A percentile compares a stretch with the other conserved stretches of the same genome.
These are phyloP conservation scores for Marchantia paleacea DNA, from an alignment of 225 moss, liverwort and hornwort genomes.

Conservation along the genomic window DNA sequence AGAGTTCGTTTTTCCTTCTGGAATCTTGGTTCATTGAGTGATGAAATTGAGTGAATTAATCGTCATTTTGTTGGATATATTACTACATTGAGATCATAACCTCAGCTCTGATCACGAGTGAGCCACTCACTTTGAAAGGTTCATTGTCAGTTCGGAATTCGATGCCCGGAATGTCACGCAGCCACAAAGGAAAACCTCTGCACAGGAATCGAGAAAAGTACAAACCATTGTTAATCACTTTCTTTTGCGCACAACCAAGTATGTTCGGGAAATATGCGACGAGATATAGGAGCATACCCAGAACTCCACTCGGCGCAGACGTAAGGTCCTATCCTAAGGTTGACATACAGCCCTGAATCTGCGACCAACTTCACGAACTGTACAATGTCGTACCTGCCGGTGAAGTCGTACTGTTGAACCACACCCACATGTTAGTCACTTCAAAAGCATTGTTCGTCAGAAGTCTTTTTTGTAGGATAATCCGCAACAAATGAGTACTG, in stretches of 20 bases:
- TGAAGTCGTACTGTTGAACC: conserved; percentile 58
- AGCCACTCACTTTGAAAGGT: conserved; percentile 59
- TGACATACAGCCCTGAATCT: conserved; percentile 65
- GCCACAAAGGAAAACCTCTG: conserved; percentile 59
- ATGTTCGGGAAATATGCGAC: background rate
- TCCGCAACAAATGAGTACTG: no score
- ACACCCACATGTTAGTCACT: background rate
- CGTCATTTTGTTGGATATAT: background rate
- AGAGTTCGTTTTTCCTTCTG: background rate
- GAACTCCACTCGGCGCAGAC: conserved; percentile 86
- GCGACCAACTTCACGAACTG: conserved; percentile 65
- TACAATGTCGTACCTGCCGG: conserved; percentile 60
- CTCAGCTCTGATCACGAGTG: background rate
- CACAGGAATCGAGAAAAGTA: conserved; percentile 3
- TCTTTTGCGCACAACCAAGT: background rate
- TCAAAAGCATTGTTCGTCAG: background rate
- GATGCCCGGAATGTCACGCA: conserved; percentile 64
- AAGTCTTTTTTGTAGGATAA: background rate
- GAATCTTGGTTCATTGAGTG: background rate
- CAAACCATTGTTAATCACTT: background rate
- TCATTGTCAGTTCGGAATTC: conserved; percentile 77
- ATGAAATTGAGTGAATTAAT: background rate
- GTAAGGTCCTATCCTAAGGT: conserved; percentile 80
- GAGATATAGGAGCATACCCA: conserved; percentile 41
- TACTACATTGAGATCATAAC: background rate